Conservation (phyloP, 176 grass and related monocot species). For the Triticum timopheevii region DNA sequence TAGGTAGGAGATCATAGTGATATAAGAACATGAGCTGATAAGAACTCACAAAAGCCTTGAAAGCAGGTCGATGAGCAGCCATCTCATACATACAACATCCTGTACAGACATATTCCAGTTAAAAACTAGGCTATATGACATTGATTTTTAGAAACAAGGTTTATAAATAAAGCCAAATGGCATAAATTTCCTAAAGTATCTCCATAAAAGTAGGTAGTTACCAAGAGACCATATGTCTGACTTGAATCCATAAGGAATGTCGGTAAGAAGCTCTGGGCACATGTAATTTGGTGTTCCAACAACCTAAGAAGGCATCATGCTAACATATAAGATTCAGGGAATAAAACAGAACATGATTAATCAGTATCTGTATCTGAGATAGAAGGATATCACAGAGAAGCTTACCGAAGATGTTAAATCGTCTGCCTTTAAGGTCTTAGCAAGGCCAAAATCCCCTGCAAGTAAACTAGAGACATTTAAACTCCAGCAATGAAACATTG, state of each 20-base stretch:
- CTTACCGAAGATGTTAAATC: slow-evolving; percentile 96
- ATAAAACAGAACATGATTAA: background rate
- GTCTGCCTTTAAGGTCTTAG: slow-evolving; percentile 95
- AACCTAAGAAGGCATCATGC: slow-evolving; percentile 52
- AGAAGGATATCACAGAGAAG: background rate
- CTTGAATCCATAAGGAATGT: slow-evolving; percentile 99
- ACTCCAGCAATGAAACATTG: slow-evolving; percentile 20
- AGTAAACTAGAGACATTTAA: slow-evolving; percentile 42
- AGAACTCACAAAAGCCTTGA: slow-evolving; percentile 98
- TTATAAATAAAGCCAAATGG: background rate
- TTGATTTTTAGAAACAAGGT: slow-evolving; percentile 10
- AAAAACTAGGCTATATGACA: slow-evolving; percentile 4
- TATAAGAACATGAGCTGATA: slow-evolving; percentile 5
- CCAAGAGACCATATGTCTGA: slow-evolving; percentile 99
- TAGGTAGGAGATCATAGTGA: background rate
- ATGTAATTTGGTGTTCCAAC: slow-evolving; percentile 99
- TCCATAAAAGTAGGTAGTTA: slow-evolving; percentile 40
- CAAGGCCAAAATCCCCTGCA: slow-evolving; percentile 97
- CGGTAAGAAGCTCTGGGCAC: slow-evolving; percentile 95
- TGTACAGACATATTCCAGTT: slow-evolving; percentile 34
- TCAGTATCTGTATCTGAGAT: background rate
- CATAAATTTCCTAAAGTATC: slow-evolving; percentile 7
- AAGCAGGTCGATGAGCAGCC: slow-evolving; percentile 95
- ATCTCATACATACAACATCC: slow-evolving; percentile 99
- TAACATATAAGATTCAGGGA: slow-evolving; percentile 28